These are phyloP conservation scores for Eucalyptus pauciflora DNA, from an alignment of 345 rosid genomes.

Conservation along the genomic window DNA sequence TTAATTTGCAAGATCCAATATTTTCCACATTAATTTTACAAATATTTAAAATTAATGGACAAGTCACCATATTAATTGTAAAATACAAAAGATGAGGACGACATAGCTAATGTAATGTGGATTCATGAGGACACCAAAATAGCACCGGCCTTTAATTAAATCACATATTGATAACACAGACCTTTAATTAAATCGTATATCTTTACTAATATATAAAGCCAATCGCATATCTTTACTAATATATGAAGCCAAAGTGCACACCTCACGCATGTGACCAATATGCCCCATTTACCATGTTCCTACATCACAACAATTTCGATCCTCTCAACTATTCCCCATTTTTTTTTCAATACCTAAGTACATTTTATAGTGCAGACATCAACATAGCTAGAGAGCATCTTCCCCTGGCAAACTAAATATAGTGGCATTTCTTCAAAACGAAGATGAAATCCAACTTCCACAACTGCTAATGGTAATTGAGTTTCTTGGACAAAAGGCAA, in stretches of 20 bases:
- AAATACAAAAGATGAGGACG: too few species aligned
- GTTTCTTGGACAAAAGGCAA: background rate
- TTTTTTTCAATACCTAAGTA: background rate
- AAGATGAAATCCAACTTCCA: background rate
- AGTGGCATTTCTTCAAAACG: background rate
- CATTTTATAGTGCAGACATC: background rate
- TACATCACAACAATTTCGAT: background rate
- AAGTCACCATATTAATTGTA: too few species aligned
- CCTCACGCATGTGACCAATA: too few species aligned
- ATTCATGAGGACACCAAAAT: background rate
- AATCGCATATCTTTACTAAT: background rate
- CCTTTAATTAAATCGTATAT: background rate
- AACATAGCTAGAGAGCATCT: background rate
- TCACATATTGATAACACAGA: background rate
- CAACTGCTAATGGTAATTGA: background rate
- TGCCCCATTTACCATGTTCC: background rate
- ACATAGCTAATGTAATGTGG: too few species aligned
- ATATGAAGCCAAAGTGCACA: too few species aligned
- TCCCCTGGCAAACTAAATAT: background rate
- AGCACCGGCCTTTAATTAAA: too few species aligned
- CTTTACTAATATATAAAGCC: background rate
- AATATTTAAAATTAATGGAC: too few species aligned
- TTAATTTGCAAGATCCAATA: too few species aligned
- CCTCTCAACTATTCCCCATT: background rate
- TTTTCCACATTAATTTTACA: too few species aligned